Percentiles rank a stretch among this genome's conserved stretches.
These are phyloP conservation scores for Penicillium waksmanii DNA, from an alignment of 495 filamentous ascomycete species.

Conservation along the genomic window DNA sequence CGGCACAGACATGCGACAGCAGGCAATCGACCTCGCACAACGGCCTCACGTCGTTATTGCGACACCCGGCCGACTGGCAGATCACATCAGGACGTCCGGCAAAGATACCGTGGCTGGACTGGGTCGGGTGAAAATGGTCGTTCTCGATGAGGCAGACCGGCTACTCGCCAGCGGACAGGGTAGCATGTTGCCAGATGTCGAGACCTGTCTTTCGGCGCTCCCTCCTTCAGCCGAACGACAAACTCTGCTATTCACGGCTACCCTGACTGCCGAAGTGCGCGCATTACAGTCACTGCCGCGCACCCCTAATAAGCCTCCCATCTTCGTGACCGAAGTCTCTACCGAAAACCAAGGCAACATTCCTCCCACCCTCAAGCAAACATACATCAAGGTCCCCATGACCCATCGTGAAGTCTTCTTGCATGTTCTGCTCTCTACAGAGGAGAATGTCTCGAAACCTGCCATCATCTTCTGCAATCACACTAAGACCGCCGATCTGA, in stretches of 20 bases:
- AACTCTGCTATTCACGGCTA: conserved; percentile 95
- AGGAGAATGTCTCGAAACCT: conserved; percentile 70
- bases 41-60: conserved; percentile 92
- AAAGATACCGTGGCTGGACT: conserved; percentile 85
- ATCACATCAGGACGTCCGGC: conserved; percentile 89
- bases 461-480: conserved; percentile 95
- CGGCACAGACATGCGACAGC: conserved; percentile 87
- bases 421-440: conserved; percentile 83
- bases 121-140: conserved; percentile 75
- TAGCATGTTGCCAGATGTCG: conserved; percentile 91
- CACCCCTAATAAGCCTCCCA: conserved; percentile 66
- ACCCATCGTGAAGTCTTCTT: conserved; percentile 93
- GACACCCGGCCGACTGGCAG: conserved; percentile 90
- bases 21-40: conserved; percentile 79
- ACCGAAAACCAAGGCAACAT: conserved; percentile 67
- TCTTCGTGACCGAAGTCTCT: conserved; percentile 88
- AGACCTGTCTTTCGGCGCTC: conserved; percentile 79
- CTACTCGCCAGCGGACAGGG: conserved; percentile 75
- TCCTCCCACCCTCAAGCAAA: conserved; percentile 79
- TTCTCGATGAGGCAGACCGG: conserved; percentile 96
- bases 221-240: conserved; percentile 76
- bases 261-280: conserved; percentile 89
- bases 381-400: conserved; percentile 82
- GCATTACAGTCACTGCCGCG: conserved; percentile 76
- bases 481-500: conserved; percentile 81